These are phyloP conservation scores for Phaeodactylum tricornutum DNA, from an alignment of 108 stramenopile genomes.

Conservation along the genomic window DNA sequence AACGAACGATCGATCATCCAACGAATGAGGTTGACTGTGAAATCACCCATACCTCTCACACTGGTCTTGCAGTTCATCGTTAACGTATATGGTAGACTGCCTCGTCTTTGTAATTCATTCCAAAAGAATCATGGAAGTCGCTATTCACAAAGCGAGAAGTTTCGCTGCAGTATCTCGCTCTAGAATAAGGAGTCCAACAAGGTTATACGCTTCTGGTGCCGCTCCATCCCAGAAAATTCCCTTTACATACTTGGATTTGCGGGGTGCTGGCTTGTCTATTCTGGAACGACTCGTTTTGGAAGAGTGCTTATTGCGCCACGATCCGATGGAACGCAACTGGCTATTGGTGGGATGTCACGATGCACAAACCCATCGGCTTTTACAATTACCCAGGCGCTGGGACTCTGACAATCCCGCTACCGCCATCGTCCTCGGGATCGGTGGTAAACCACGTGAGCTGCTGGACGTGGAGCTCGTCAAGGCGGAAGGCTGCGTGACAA, in stretches of 20 bases:
- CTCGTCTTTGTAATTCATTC: no score
- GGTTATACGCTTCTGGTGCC: no score
- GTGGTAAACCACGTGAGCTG: slow-evolving; percentile 71
- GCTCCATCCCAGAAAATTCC: no score
- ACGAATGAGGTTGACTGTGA: no score
- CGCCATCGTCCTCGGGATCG: slow-evolving; percentile 76
- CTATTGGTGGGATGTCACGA: slow-evolving; percentile 60
- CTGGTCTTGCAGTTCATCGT: no score
- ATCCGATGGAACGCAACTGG: slow-evolving; percentile 44
- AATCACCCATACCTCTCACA: no score
- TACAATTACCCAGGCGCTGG: not conserved
- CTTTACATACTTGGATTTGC: slow-evolving; percentile 64
- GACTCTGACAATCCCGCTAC: slow-evolving; percentile 9
- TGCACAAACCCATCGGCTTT: slow-evolving; percentile 26
- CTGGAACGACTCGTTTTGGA: slow-evolving; percentile 74
- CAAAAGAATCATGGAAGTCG: no score
- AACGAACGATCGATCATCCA: no score
- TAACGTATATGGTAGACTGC: no score
- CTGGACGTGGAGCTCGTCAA: slow-evolving; percentile 37
- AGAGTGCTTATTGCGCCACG: slow-evolving; percentile 72
- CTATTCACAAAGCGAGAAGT: no score
- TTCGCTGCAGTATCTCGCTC: no score
- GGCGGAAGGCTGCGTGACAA: slow-evolving; percentile 44
- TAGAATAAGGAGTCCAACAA: no score
- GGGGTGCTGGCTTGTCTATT: slow-evolving; percentile 53